Evolutionary conservation across 495 filamentous ascomycete genomes (phyloP).

Genomic region (Cryomyces minteri): DNA sequence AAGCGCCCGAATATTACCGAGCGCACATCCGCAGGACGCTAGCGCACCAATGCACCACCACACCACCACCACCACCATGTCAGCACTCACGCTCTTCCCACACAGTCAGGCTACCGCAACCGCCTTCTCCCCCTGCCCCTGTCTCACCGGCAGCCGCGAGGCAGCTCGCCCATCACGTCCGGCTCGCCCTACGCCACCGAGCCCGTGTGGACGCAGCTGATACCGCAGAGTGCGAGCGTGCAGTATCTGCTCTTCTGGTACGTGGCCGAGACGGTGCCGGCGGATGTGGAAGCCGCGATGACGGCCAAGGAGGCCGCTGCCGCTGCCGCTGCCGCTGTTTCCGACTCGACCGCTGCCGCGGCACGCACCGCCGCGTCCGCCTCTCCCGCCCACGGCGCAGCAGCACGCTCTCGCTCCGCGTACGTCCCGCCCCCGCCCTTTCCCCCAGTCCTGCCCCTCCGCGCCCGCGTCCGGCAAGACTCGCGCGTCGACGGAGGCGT

Average conservation of each 20-base stretch:
- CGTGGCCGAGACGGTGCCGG: slow-evolving; percentile 29
- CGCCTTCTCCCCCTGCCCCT: slow-evolving; percentile 26
- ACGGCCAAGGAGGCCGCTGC: background rate
- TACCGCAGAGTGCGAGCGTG: slow-evolving; percentile 10
- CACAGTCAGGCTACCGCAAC: slow-evolving; percentile 28
- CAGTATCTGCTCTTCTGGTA: slow-evolving; percentile 33
- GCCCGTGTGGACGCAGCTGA: slow-evolving; percentile 25
- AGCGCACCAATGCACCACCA: too few species aligned
- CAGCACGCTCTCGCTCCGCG: background rate
- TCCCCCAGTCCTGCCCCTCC: slow-evolving; percentile 17
- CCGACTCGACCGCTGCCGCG: background rate
- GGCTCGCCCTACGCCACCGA: slow-evolving; percentile 17
- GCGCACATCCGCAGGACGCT: too few species aligned
- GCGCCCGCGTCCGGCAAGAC: slow-evolving; percentile 20
- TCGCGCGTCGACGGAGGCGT: slow-evolving; percentile 1
- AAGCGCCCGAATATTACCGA: too few species aligned
- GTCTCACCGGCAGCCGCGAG: slow-evolving; percentile 21
- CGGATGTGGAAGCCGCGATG: slow-evolving; percentile 13
- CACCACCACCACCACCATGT: too few species aligned
- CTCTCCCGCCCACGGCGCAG: too few species aligned
- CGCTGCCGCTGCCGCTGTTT: background rate
- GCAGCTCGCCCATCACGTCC: slow-evolving; percentile 5
- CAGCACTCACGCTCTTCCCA: background rate
- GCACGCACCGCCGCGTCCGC: background rate
- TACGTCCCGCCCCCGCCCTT: slow-evolving; percentile 16